Evolutionary conservation across 2,329 filamentous ascomycete genomes (phyloP).

Genomic region (Canariomyces notabilis): DNA sequence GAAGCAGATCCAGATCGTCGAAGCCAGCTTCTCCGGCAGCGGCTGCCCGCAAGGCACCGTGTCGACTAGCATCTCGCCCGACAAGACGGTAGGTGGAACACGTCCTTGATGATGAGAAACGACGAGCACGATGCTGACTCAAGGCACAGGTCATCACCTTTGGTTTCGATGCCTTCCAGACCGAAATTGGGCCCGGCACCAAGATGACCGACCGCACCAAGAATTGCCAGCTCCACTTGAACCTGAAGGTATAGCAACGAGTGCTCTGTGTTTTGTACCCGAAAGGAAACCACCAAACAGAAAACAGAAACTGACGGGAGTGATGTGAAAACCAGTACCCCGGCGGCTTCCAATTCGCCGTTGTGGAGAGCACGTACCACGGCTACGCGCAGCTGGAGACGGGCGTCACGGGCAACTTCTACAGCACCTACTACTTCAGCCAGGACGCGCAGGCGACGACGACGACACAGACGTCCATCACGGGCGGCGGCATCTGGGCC

Average conservation of each 20-base stretch:
- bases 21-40: constrained; percentile 39
- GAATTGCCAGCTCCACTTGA: constrained; percentile 45
- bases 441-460: constrained; percentile 41
- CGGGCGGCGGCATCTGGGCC: constrained; percentile 38
- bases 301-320: not conserved
- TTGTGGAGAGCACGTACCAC: constrained; percentile 45
- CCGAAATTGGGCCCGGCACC: constrained; percentile 42
- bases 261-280: too few relatives aligned
- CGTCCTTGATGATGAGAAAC: not conserved
- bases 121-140: constrained; percentile 6
- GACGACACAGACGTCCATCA: constrained; percentile 40
- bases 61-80: constrained; percentile 38
- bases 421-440: constrained; percentile 44
- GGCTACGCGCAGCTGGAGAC: constrained; percentile 43
- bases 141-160: constrained; percentile 39
- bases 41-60: constrained; percentile 42
- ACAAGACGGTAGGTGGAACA: constrained; percentile 38
- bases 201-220: constrained; percentile 35
- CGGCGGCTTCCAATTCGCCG: constrained; percentile 42
- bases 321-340: constrained; percentile 31
- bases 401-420: constrained; percentile 41
- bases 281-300: not conserved
- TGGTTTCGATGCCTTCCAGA: constrained; percentile 44
- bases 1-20: constrained; percentile 37
- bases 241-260: constrained; percentile 31